Evolutionary conservation across 2,329 filamentous ascomycete genomes (phyloP), one percentile per base, ranked within the genome.

Genomic region (Fusarium keratoplasticum): DNA sequence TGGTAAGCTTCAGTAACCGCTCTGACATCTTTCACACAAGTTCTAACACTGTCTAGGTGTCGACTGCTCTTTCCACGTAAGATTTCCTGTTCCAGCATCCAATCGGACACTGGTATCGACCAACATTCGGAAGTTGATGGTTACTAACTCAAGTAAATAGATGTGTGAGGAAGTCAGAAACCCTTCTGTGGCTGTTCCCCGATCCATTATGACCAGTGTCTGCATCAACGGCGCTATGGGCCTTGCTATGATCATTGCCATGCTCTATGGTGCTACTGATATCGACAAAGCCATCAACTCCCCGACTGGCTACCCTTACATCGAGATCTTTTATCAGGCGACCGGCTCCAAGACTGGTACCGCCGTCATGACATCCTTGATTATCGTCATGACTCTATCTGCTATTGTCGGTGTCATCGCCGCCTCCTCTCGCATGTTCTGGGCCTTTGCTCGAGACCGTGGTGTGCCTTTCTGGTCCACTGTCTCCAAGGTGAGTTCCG

Each of bases 131-230:
- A n/a, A n/a, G n/a, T n/a, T n/a, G n/a, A n/a, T 3, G 6, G 16
- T 31, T 42, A 5, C 55, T 35, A 25, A 74, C 67, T 2, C 25
- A 4, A 27, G 2, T 0, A 2, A 6, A 1, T 8, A 77, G 75
- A 77, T 77, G 76, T 75, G 76, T 2, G 76, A 77, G 31, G 76
- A 77, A 31, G 75, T 78, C 10, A 22, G 52, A 6, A 77, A 77
- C 11, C 76, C 76, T 5, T 78, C 76, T 0, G 5, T 77, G 2
- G 67, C 70, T 3, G 76, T 77, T 5, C 76, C 76, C 2, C 62
- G 66, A 10, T 78, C 76, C 0, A 77, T 77, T 7, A 78, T 77
- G 74, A 70, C 67, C 0, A 78, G 76, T 22, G 64, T 77, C 8
- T 20, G 38, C 1, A 72, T 77, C 36, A 77, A 77, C 11, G 76